Percentiles rank a stretch among this genome's conserved stretches.
Evolutionary conservation across 2,329 filamentous ascomycete genomes (phyloP).

Genomic region (Lithohypha guttulata): DNA sequence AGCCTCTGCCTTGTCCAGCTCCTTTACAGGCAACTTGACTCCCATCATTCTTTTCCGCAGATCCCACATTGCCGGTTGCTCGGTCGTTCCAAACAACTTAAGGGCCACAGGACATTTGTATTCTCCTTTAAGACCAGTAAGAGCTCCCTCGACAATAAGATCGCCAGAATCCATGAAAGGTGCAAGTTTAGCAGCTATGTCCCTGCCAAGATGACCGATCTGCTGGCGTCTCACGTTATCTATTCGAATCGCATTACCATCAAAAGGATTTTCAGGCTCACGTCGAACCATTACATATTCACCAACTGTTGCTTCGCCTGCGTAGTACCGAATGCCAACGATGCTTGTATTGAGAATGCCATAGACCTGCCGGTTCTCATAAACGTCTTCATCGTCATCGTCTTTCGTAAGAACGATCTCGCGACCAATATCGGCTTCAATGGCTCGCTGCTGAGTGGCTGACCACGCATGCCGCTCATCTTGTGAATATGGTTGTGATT

Average conservation of each 20-base stretch:
- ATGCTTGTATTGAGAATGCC: conserved; percentile 43
- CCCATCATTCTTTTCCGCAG: conserved; percentile 53
- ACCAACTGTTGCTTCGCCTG: conserved; percentile 49
- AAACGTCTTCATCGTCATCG: conserved; percentile 26
- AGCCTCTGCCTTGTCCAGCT: conserved; percentile 42
- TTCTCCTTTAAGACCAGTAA: conserved; percentile 54
- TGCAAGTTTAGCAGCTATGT: conserved; percentile 59
- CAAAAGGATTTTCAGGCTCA: conserved; percentile 59
- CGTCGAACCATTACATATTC: conserved; percentile 54
- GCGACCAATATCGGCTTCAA: conserved; percentile 19
- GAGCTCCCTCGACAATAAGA: conserved; percentile 56
- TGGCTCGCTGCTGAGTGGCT: conserved; percentile 25
- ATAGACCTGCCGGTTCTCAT: conserved; percentile 29
- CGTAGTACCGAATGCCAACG: conserved; percentile 53
- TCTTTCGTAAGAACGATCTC: conserved; percentile 25
- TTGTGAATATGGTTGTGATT: too few relatives aligned
- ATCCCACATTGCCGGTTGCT: conserved; percentile 40
- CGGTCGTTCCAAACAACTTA: conserved; percentile 56
- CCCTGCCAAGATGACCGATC: conserved; percentile 66
- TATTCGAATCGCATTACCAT: conserved; percentile 66
- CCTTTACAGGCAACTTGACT: conserved; percentile 50
- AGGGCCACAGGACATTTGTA: conserved; percentile 66
- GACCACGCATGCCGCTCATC: conserved; percentile 33
- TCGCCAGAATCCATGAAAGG: conserved; percentile 43
- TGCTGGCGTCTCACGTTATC: conserved; percentile 65